Evolutionary conservation across 306 rosid genomes (phyloP), one percentile per base, ranked within the genome.

Genomic region (Cicer chorassanicum): DNA sequence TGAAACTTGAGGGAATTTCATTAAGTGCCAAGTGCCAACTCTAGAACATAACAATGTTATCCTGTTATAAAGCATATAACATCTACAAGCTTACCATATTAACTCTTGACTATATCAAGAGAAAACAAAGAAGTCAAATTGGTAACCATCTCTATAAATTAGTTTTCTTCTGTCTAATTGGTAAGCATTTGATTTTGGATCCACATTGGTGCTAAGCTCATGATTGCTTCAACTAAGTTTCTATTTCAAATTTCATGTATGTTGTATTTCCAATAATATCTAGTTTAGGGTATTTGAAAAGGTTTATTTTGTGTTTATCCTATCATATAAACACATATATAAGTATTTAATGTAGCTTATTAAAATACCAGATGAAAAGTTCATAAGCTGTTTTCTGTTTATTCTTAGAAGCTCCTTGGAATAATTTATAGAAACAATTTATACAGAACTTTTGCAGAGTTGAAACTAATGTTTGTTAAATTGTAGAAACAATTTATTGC

Each of bases 11-110:
- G 3, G 36, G 29, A 61, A 44, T 61, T 73, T 19, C 9, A 16
- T 15, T 46, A 29, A 24, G 3, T 24, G 57, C 9, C 9, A 50
- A 9, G 53, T 65, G 44, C n/a, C 14, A 64, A 53, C 42, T 65
- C 19, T 44, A 53, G 15, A 72, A 72, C 7, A 64, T 18, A 2
- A 57, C 51, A 71, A 29, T 29, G 6, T 43, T 79, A 50, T 72
- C 73, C 67, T 10, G 1, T 64, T 24, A 50, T 63, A 15, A 42
- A 54, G 61, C 24, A 43, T 53, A 11, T 51, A 78, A 43, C 1
- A n/a, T 19, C 56, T 48, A 39, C 61, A 15, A 34, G 38, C 15
- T 54, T 43, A 59, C 45, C 24, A 18, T 18, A 74, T 46, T 16
- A 74, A 62, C 19, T 49, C 71, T 39, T 46, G 38, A 29, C 14